Conservation (phyloP, 331 rosid genomes). For the Quercus tomentella region DNA sequence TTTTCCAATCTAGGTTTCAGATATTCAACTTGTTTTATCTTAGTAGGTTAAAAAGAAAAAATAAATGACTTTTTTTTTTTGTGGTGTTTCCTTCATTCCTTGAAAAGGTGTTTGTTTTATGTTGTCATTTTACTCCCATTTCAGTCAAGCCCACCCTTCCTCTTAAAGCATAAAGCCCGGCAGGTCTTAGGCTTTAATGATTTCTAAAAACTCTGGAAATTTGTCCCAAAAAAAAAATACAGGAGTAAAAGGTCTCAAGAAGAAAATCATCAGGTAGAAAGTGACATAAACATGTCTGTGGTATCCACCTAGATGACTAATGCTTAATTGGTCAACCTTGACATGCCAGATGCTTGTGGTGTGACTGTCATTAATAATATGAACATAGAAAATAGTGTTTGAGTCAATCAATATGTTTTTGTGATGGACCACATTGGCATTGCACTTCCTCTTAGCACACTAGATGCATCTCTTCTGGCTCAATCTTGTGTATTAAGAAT, state of each 20-base stretch:
- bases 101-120: background rate
- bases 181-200: background rate
- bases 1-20: background rate
- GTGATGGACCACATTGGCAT: background rate
- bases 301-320: background rate
- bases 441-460: background rate
- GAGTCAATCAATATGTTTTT: background rate
- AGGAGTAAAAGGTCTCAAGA: too few species aligned
- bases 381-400: slow-evolving; percentile 1
- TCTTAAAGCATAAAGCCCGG: background rate
- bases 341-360: background rate
- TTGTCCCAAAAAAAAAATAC: background rate
- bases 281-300: background rate
- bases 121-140: background rate
- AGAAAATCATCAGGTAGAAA: background rate
- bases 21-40: slow-evolving; percentile 1
- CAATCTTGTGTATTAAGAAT: background rate
- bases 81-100: background rate
- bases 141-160: background rate
- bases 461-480: background rate
- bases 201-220: background rate
- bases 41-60: background rate
- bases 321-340: background rate
- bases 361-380: background rate
- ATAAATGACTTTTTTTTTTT: background rate